Conservation (phyloP, 2,329 filamentous ascomycete genomes). For the Cadophora luteo-olivacea region DNA sequence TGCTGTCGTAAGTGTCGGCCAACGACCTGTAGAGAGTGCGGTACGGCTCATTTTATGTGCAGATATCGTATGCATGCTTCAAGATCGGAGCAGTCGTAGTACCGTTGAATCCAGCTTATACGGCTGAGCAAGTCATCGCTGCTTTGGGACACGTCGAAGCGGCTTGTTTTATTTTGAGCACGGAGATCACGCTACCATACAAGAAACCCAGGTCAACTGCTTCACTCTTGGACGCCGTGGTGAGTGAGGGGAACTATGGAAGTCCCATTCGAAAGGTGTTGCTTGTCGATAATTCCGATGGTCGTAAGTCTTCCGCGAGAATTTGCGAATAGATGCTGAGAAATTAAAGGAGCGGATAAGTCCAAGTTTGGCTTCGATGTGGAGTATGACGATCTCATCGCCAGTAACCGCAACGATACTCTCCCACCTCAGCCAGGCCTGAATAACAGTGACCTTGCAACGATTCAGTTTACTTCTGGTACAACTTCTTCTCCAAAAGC, state of each 20-base stretch:
- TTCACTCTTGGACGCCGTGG: conserved; percentile 72
- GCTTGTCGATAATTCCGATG: conserved; percentile 13
- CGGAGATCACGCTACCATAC: conserved; percentile 19
- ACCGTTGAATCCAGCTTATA: conserved; percentile 85
- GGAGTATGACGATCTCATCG: neutral
- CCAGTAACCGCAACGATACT: conserved; percentile 48
- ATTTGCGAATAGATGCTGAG: conserved; percentile 31
- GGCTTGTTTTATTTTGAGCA: conserved; percentile 46
- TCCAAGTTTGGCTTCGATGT: conserved; percentile 44
- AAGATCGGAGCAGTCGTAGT: conserved; percentile 72
- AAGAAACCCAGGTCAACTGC: conserved; percentile 67
- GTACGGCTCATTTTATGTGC: neutral
- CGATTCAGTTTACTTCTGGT: conserved; percentile 25
- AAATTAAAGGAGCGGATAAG: conserved; percentile 65
- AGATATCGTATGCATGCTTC: conserved; percentile 20
- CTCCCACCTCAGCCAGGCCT: conserved; percentile 58
- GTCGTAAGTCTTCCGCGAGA: neutral
- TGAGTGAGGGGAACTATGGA: conserved; percentile 25
- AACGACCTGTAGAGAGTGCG: conserved; percentile 11
- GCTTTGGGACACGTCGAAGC: conserved; percentile 63
- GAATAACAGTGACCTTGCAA: conserved; percentile 47
- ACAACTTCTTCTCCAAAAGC: conserved; percentile 27
- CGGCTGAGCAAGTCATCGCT: conserved; percentile 73
- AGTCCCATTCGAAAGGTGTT: neutral
- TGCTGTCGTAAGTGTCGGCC: conserved; percentile 36